phyloP scores from a whole-genome alignment of 2,329 filamentous ascomycete genomes.

The Aspergillus pseudotamarii region DNA sequence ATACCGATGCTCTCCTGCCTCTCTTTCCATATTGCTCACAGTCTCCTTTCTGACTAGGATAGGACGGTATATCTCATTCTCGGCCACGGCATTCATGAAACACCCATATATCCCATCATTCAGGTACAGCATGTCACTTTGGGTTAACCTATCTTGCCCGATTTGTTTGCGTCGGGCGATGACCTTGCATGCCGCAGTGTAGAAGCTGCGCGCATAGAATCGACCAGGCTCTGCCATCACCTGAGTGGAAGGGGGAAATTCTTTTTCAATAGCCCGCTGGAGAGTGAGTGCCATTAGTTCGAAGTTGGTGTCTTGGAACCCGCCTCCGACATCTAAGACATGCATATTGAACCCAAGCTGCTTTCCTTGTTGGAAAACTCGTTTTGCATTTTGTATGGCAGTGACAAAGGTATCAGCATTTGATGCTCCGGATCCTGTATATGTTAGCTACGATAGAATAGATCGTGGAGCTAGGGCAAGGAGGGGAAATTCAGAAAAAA shows the following conservation, averaged over 20 bases:
- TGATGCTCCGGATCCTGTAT: not conserved
- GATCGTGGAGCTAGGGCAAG: not conserved
- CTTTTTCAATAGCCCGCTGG: not conserved
- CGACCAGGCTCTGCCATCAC: not conserved
- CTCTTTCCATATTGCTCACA: not conserved
- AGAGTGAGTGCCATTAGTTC: not conserved
- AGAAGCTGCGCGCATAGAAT: not conserved
- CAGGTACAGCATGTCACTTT: not conserved
- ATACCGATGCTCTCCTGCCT: not conserved
- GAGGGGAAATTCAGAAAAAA: no score
- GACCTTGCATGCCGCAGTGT: not conserved
- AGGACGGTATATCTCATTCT: not conserved
- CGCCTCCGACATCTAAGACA: not conserved
- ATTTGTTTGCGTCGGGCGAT: not conserved
- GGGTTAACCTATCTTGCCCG: not conserved
- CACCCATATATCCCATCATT: constrained; percentile 4
- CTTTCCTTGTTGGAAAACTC: not conserved
- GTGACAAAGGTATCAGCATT: not conserved
- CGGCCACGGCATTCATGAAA: constrained; percentile 1
- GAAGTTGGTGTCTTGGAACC: not conserved
- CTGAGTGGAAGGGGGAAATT: not conserved
- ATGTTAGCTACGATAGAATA: not conserved
- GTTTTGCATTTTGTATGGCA: not conserved
- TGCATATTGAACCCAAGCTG: not conserved
- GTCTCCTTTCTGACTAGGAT: not conserved